These are phyloP conservation scores for Fraxinus greggii DNA, from an alignment of 305 asterid genomes.

Conservation along the genomic window DNA sequence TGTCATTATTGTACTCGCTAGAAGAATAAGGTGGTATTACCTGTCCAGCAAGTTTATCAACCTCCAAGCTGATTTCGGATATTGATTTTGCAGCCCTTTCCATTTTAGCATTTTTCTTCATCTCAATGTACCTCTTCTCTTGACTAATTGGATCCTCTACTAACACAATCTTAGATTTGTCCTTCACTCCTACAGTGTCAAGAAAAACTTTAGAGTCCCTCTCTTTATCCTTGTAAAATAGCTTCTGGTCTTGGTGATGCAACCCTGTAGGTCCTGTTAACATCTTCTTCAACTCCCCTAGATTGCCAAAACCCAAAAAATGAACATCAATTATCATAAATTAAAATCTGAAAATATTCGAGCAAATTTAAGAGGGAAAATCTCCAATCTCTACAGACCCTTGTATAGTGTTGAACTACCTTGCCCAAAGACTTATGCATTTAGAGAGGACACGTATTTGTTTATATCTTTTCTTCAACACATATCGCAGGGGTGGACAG, in stretches of 20 bases:
- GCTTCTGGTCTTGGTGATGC: conserved; percentile 90
- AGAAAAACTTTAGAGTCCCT: conserved; percentile 76
- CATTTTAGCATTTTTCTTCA: conserved; percentile 60
- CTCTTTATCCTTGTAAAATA: conserved; percentile 78
- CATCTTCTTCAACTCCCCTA: conserved; percentile 94
- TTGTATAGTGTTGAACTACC: background rate
- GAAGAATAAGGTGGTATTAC: conserved; percentile 28
- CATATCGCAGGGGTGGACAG: background rate
- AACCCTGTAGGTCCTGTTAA: conserved; percentile 75
- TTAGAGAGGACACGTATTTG: background rate
- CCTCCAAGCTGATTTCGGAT: conserved; percentile 72
- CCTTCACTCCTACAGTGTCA: conserved; percentile 71
- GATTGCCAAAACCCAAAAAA: background rate
- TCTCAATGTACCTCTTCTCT: conserved; percentile 70
- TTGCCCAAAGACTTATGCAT: background rate
- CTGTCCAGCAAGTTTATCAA: conserved; percentile 71
- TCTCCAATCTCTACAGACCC: background rate
- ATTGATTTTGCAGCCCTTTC: conserved; percentile 66
- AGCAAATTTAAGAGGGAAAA: background rate
- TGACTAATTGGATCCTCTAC: conserved; percentile 78
- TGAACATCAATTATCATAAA: background rate
- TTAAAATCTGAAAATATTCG: background rate
- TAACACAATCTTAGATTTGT: conserved; percentile 75
- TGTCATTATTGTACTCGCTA: background rate
- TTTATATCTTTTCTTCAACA: background rate